Base-by-base conservation (phyloP, 192 early-diverging fungal genomes). In the Nowakowskiella sp. region DNA sequence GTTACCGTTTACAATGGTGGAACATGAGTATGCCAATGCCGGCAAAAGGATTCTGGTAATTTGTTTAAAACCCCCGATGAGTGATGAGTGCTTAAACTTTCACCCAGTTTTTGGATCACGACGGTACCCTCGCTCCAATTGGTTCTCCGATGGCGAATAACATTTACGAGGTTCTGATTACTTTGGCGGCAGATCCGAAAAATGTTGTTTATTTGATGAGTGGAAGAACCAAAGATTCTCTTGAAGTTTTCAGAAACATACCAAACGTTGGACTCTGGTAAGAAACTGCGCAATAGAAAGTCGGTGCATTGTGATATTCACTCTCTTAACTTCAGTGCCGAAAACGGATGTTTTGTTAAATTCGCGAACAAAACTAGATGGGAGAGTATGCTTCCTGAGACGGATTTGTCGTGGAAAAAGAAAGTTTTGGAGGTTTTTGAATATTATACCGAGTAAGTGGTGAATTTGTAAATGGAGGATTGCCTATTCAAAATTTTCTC, bases 341-440 rank as follows among this genome's bases (percentile, higher is more conserved):
- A 90, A 56, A 85, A 80, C 46, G 87, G 87, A 8, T 81, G 81
- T 49, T 89, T 80, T 51, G 49, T 89, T 16, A 74, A 78, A 56
- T 67, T 65, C 51, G 67, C 72, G 7, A 72, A 74, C 62, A 71
- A 71, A 19, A 49, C 19, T 39, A 55, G 61, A n/a, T 87, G 85
- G 85, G 78, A 86, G 45, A 60, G 67, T 4, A 58, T 84, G 52
- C 60, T 78, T 32, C 60, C 60, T 6, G 67, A 80, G 27, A 56
- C 71, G 0, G 78, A 85, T 59, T 43, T 85, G 27, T 57, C 71
- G 1, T 90, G 88, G 88, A 73, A 76, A 44, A 69, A 77, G 23
- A 68, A 80, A 28, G 79, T 91, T 2, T 55, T 74, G 49, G 81
- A 91, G 71, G 84, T 91, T 45, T 84, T 91, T 58, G 76, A 86